A percentile compares a stretch with the other conserved stretches of the same genome.
phyloP scores from a whole-genome alignment of 177 flowering plant species.

The Vitis hybrid region DNA sequence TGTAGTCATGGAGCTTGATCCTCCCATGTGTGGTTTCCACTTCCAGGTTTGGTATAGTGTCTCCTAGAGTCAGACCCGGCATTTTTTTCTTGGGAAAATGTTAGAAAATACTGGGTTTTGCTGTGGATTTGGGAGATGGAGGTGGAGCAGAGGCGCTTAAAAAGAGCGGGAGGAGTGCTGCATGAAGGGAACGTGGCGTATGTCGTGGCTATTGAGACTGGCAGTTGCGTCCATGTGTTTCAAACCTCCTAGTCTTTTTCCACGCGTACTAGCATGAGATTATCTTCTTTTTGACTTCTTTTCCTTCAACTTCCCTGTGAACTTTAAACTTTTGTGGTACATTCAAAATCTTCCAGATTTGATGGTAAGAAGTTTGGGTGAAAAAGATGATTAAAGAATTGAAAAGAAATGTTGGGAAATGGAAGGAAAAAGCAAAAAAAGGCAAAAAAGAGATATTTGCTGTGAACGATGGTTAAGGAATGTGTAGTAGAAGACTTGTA shows the following conservation, averaged over 20 bases:
- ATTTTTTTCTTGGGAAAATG: conserved; percentile 24
- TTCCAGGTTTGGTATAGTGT: conserved; percentile 67
- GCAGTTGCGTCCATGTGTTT: conserved; percentile 6
- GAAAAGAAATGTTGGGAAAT: too few relatives aligned
- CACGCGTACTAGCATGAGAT: conserved; percentile 7
- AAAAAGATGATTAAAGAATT: too few relatives aligned
- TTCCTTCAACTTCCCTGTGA: too few relatives aligned
- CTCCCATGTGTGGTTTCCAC: conserved; percentile 72
- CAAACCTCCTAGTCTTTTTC: conserved; percentile 2
- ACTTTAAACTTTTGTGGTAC: too few relatives aligned
- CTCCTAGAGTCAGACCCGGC: conserved; percentile 90
- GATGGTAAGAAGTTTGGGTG: too few relatives aligned
- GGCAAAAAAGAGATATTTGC: too few relatives aligned
- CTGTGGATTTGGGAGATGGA: not conserved
- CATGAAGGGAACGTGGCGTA: conserved; percentile 43
- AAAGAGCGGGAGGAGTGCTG: conserved; percentile 3
- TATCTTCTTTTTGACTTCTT: too few relatives aligned
- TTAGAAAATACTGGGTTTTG: not conserved
- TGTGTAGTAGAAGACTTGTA: too few relatives aligned
- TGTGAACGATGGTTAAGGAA: too few relatives aligned
- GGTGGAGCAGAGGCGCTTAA: not conserved
- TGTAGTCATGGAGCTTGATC: conserved; percentile 62
- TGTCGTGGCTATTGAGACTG: conserved; percentile 1
- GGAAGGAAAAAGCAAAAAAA: too few relatives aligned
- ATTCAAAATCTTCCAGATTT: too few relatives aligned